These are phyloP conservation scores for Alnus glutinosa DNA, from an alignment of 306 rosid genomes.

Conservation along the genomic window DNA sequence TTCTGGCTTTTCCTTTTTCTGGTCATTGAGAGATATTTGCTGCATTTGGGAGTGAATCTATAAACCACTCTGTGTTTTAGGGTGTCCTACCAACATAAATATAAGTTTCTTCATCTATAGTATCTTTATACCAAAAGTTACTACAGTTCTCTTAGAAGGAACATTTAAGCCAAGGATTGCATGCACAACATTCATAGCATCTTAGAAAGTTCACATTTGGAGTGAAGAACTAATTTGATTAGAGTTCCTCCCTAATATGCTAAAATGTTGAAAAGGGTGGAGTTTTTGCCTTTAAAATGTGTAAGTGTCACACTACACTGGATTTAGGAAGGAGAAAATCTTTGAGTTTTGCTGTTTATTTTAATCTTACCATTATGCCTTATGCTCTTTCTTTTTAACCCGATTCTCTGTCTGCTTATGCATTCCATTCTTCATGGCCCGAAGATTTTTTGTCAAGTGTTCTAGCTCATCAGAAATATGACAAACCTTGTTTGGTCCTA, in stretches of 20 bases:
- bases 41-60: background rate
- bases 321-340: background rate
- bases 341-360: background rate
- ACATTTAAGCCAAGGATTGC: background rate
- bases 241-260: background rate
- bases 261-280: background rate
- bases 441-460: background rate
- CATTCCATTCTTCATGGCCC: background rate
- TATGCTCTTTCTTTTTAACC: background rate
- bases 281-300: background rate
- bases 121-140: background rate
- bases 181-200: background rate
- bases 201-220: background rate
- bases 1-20: constrained; percentile 2
- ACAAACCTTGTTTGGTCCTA: background rate
- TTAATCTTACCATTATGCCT: background rate
- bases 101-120: background rate
- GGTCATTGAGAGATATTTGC: background rate
- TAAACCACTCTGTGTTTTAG: background rate
- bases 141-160: background rate
- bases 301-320: background rate
- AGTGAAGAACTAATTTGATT: background rate
- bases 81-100: background rate
- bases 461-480: background rate
- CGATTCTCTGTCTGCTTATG: background rate